phyloP scores from a whole-genome alignment of 371 early-diverging fungal species.

The Batrachochytrium dendrobatidis region DNA sequence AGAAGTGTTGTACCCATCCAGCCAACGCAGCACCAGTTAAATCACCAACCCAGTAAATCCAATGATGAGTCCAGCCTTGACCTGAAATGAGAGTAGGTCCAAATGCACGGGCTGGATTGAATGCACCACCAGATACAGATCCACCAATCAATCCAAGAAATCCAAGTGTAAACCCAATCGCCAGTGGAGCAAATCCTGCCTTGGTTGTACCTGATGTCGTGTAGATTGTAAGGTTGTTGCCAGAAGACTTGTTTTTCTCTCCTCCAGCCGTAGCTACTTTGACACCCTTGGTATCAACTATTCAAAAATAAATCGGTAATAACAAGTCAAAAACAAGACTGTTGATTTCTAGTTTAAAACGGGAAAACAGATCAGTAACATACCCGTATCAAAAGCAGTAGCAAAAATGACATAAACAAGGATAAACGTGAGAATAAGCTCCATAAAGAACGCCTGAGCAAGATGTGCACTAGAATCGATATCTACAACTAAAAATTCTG shows the following conservation, averaged over 20 bases:
- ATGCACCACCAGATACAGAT: conserved; percentile 60
- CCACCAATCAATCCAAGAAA: conserved; percentile 59
- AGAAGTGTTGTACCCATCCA: conserved; percentile 41
- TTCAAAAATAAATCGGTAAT: conserved; percentile 1
- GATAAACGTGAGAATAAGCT: conserved; percentile 56
- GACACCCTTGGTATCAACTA: conserved; percentile 49
- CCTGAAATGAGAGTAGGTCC: conserved; percentile 52
- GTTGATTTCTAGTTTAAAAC: background rate
- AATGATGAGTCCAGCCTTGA: conserved; percentile 44
- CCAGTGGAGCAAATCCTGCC: conserved; percentile 55
- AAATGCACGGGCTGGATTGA: conserved; percentile 65
- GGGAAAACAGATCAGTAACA: background rate
- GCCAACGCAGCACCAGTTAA: conserved; percentile 57
- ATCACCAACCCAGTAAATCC: conserved; percentile 58
- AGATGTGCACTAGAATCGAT: conserved; percentile 25
- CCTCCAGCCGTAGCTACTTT: conserved; percentile 28
- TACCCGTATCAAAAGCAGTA: conserved; percentile 62
- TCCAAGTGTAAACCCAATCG: conserved; percentile 59
- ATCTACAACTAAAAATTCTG: conserved; percentile 32
- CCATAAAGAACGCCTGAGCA: conserved; percentile 51
- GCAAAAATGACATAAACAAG: conserved; percentile 70
- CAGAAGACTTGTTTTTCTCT: conserved; percentile 20
- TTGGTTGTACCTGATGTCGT: conserved; percentile 54
- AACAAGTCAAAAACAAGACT: background rate
- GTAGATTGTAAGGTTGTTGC: conserved; percentile 50